Conservation (phyloP, 177 flowering plant species). For the Telopea speciosissima region DNA sequence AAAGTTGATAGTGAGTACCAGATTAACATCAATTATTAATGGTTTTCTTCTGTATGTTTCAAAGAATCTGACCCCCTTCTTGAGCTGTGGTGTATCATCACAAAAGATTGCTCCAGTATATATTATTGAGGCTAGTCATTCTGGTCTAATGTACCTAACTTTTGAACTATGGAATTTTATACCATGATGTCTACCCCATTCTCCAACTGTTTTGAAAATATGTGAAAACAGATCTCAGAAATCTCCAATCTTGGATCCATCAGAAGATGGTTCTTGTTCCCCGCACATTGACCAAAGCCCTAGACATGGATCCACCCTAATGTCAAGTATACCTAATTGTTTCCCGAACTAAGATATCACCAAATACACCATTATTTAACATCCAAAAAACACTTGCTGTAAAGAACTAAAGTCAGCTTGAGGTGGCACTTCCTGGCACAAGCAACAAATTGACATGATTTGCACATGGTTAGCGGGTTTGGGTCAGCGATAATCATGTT, state of each 20-base stretch:
- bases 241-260: neutral
- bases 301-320: neutral
- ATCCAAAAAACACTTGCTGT: neutral
- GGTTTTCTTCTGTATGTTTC: neutral
- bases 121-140: neutral
- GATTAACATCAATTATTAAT: neutral
- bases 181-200: neutral
- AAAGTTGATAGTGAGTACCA: neutral
- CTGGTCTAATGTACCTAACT: neutral
- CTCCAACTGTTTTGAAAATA: neutral
- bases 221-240: neutral
- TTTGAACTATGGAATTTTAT: neutral
- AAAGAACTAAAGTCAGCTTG: neutral
- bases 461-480: too few species aligned
- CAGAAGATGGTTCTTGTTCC: neutral
- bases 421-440: too few species aligned
- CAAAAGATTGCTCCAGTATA: neutral
- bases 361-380: neutral
- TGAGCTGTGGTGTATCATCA: neutral
- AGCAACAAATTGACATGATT: too few species aligned
- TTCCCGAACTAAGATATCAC: neutral
- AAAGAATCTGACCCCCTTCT: neutral
- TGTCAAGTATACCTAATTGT: neutral
- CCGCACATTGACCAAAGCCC: neutral
- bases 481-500: too few species aligned